These are phyloP conservation scores for Phytophthora foliorum DNA, from an alignment of 352 stramenopile species.

Conservation along the genomic window DNA sequence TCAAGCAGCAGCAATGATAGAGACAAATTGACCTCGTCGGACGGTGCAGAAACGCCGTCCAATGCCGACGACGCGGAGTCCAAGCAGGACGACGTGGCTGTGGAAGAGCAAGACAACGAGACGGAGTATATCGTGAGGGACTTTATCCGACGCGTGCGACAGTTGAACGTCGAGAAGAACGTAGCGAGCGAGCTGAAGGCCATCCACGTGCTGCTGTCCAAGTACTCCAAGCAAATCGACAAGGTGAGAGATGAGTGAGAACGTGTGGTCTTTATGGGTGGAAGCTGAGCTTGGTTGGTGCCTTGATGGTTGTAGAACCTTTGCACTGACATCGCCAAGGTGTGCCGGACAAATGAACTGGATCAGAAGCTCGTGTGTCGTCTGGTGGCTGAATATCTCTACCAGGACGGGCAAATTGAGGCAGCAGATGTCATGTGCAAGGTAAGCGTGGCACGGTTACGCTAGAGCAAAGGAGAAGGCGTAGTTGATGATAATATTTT, in stretches of 20 bases:
- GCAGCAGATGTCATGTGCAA: constrained; percentile 77
- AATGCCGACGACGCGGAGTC: constrained; percentile 25
- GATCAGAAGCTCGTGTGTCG: constrained; percentile 74
- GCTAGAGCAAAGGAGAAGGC: neutral
- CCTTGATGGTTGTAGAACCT: constrained; percentile 47
- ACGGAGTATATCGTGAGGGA: constrained; percentile 73
- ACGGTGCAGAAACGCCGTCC: neutral
- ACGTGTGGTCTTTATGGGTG: neutral
- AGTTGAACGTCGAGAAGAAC: constrained; percentile 81
- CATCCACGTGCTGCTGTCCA: constrained; percentile 78
- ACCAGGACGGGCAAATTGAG: constrained; percentile 82
- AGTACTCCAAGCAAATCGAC: constrained; percentile 85
- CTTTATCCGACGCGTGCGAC: constrained; percentile 69
- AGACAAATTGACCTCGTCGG: neutral
- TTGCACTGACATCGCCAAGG: constrained; percentile 72
- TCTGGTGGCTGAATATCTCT: constrained; percentile 81
- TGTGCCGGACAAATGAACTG: constrained; percentile 67
- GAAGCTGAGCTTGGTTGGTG: constrained; percentile 4
- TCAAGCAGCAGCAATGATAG: neutral
- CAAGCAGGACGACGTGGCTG: constrained; percentile 37
- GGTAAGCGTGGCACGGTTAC: constrained; percentile 30
- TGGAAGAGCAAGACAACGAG: constrained; percentile 69
- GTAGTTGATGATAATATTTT: neutral
- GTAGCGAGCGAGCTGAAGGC: constrained; percentile 72
- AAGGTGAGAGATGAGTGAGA: constrained; percentile 51